A percentile compares a stretch with the other conserved stretches of the same genome.
Evolutionary conservation across 2,329 filamentous ascomycete genomes (phyloP).

Genomic region (Aspergillus sp.): DNA sequence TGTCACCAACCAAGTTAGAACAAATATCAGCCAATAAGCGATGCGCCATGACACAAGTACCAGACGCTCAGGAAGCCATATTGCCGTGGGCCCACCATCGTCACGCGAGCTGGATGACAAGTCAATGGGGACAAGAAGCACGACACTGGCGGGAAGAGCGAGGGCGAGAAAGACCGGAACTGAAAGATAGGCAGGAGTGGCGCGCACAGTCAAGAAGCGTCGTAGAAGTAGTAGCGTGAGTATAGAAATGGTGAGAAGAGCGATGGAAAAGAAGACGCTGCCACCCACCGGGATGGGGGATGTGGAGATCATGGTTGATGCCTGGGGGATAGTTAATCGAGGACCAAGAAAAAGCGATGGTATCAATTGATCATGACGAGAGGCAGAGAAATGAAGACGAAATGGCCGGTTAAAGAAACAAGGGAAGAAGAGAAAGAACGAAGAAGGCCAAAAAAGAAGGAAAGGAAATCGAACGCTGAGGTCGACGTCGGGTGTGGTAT

Average conservation of each 20-base stretch:
- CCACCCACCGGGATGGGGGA: constrained; percentile 63
- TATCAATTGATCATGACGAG: constrained; percentile 2
- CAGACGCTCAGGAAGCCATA: constrained; percentile 78
- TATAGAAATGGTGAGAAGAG: constrained; percentile 68
- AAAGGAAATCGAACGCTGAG: background rate
- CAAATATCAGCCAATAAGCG: constrained; percentile 95
- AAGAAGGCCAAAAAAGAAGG: background rate
- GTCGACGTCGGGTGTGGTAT: background rate
- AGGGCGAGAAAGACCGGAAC: constrained; percentile 95
- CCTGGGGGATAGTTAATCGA: background rate
- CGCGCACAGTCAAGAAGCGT: constrained; percentile 83
- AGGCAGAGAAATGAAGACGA: background rate
- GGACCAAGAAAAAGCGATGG: background rate
- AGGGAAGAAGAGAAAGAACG: background rate
- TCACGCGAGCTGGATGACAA: constrained; percentile 78
- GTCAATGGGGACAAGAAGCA: constrained; percentile 91
- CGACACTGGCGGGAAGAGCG: constrained; percentile 83
- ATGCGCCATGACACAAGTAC: constrained; percentile 90
- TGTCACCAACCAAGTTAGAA: constrained; percentile 72
- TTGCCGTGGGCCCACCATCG: constrained; percentile 68
- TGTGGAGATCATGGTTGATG: constrained; percentile 14
- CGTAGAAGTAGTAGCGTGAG: constrained; percentile 79
- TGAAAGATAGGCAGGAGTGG: constrained; percentile 83
- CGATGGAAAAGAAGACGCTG: constrained; percentile 68
- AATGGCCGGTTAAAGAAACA: background rate